Evolutionary conservation across 495 filamentous ascomycete genomes (phyloP).

Genomic region (Penicillium roqueforti): DNA sequence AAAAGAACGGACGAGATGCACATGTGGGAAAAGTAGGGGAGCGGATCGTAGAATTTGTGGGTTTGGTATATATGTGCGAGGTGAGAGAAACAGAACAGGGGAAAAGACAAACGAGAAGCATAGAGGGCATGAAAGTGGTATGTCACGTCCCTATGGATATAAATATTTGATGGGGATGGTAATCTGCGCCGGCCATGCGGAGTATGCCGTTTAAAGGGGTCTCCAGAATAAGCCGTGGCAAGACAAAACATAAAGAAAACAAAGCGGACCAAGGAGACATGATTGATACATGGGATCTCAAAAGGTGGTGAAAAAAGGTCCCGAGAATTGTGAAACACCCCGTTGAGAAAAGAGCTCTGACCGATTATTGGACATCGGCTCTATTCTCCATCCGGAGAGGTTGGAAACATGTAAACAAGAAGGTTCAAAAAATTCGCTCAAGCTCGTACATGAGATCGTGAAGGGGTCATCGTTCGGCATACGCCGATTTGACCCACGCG

Average conservation of each 20-base stretch:
- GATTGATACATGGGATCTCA: slow-evolving; percentile 26
- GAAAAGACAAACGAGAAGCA: slow-evolving; percentile 7
- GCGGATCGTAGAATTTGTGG: slow-evolving; percentile 10
- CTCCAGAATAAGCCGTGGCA: slow-evolving; percentile 18
- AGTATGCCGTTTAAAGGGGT: slow-evolving; percentile 23
- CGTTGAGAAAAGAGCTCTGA: slow-evolving; percentile 12
- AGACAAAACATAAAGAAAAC: slow-evolving; percentile 12
- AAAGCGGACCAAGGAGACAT: slow-evolving; percentile 29
- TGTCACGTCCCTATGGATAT: slow-evolving; percentile 13
- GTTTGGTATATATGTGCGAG: slow-evolving; percentile 14
- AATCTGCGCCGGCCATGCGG: slow-evolving; percentile 28
- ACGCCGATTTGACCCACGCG: slow-evolving; percentile 1
- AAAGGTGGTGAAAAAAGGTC: slow-evolving; percentile 16
- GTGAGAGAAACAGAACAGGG: background rate
- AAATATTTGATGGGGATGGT: slow-evolving; percentile 11
- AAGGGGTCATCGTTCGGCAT: slow-evolving; percentile 20
- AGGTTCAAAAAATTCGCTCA: slow-evolving; percentile 35
- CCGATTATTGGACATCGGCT: slow-evolving; percentile 1
- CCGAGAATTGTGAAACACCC: slow-evolving; percentile 20
- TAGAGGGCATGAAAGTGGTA: slow-evolving; percentile 2
- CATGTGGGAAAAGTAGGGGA: slow-evolving; percentile 5
- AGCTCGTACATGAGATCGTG: slow-evolving; percentile 42
- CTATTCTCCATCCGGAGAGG: slow-evolving; percentile 17
- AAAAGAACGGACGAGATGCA: slow-evolving; percentile 22
- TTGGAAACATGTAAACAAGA: slow-evolving; percentile 30